These are phyloP conservation scores for Camelina sativa DNA, from an alignment of 345 rosid species.

Conservation along the genomic window DNA sequence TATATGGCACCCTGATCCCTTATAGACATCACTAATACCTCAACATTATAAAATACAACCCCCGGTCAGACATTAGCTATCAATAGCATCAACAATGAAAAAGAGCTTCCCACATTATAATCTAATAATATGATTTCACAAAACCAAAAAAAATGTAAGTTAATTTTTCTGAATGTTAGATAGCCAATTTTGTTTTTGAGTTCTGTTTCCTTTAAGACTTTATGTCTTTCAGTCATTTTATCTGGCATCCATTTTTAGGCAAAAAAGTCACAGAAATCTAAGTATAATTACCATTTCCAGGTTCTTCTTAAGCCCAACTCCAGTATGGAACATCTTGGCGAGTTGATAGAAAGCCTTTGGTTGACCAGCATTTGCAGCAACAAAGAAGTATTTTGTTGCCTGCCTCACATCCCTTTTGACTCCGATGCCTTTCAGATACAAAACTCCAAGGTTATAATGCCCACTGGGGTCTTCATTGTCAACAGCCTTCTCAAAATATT, in stretches of 20 bases:
- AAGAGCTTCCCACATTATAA: not conserved
- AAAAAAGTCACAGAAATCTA: not conserved
- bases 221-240: not conserved
- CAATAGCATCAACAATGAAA: not conserved
- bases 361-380: slow-evolving; percentile 93
- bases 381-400: slow-evolving; percentile 72
- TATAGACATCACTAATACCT: slow-evolving; percentile 5
- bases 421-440: slow-evolving; percentile 89
- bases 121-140: not conserved
- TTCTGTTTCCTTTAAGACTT: not conserved
- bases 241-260: slow-evolving; percentile 8
- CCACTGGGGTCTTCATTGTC: slow-evolving; percentile 80
- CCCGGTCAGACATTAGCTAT: slow-evolving; percentile 18
- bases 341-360: slow-evolving; percentile 98
- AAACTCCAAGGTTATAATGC: slow-evolving; percentile 94
- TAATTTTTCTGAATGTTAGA: not conserved
- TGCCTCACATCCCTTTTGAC: slow-evolving; percentile 83
- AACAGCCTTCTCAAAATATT: slow-evolving; percentile 93
- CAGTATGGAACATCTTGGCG: slow-evolving; percentile 98
- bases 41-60: not conserved
- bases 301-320: slow-evolving; percentile 89
- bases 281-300: slow-evolving; percentile 60
- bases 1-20: not conserved
- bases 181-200: not conserved
- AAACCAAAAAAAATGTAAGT: not conserved